phyloP scores from a whole-genome alignment of 768 basidiomycete species.

The Ramaria rubella region DNA sequence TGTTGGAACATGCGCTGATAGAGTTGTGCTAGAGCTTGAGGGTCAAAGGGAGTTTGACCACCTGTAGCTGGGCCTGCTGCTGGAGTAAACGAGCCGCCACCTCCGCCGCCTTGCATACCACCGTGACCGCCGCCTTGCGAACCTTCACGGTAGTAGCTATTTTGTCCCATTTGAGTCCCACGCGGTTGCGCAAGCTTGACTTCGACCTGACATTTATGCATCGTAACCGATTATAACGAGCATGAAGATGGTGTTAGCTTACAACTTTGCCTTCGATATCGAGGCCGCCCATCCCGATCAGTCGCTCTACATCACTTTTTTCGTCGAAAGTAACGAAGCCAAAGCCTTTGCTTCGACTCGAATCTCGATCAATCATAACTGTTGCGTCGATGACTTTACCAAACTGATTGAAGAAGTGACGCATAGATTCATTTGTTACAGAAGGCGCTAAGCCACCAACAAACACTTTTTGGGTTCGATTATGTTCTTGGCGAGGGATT shows the following conservation, averaged over 20 bases:
- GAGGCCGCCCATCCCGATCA: slow-evolving; percentile 81
- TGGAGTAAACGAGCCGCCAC: slow-evolving; percentile 28
- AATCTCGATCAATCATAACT: slow-evolving; percentile 97
- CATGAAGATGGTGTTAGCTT: slow-evolving; percentile 21
- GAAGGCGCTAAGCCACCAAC: slow-evolving; percentile 90
- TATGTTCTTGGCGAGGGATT: slow-evolving; percentile 93
- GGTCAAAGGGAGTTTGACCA: slow-evolving; percentile 65
- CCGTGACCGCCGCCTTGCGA: slow-evolving; percentile 47
- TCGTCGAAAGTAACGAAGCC: slow-evolving; percentile 93
- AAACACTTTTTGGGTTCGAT: slow-evolving; percentile 89
- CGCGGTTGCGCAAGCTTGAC: slow-evolving; percentile 95
- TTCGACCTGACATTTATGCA: slow-evolving; percentile 61
- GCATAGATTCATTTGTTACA: slow-evolving; percentile 91
- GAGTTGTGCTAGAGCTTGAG: slow-evolving; percentile 84
- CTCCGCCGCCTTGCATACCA: slow-evolving; percentile 22
- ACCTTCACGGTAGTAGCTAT: slow-evolving; percentile 57
- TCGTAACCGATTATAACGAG: background rate
- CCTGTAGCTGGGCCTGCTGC: slow-evolving; percentile 28
- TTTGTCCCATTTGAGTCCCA: slow-evolving; percentile 23
- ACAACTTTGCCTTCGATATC: slow-evolving; percentile 95
- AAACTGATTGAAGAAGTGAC: slow-evolving; percentile 87
- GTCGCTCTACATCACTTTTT: slow-evolving; percentile 82
- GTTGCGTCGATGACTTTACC: slow-evolving; percentile 97
- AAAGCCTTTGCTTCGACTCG: slow-evolving; percentile 90
- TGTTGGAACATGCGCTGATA: slow-evolving; percentile 96